Base-by-base conservation (phyloP, 768 basidiomycete species). In the Inosperma sp. region DNA sequence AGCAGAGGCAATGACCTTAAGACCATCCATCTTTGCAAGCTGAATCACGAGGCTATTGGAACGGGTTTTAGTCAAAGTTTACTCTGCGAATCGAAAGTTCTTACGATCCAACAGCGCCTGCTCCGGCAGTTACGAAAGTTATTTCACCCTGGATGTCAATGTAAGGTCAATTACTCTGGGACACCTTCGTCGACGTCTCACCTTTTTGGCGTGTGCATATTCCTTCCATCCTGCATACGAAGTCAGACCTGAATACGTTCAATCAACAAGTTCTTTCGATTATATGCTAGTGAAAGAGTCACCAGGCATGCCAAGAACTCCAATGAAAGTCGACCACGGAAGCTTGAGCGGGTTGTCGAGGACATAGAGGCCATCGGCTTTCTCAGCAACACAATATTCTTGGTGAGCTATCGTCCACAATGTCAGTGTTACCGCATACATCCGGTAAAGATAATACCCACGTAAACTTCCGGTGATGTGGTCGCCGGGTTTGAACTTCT, bases 1-100 rank as follows among this genome's bases (percentile, higher is more conserved):
- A 0, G 84, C 82, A 1, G 81, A 84, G 0, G 78, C 83, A 42
- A 90, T 84, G 31, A 88, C 86, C 57, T 82, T 84, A 19, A 75
- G 59, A 3, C 78, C 78, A n/a, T 77, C 72, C 0, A 57, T 55
- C 44, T 81, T 80, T 0, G 79, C 77, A 5, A 79, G 61, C 49
- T 81, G 79, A 37, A 78, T 72, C 16, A 79, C 75, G 10, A 79
- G 37, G 1, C 76, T 78, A 43, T 10, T 17, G 5, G 17, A n/a
- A n/a, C n/a, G 12, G 17, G 10, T 26, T 13, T 42, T 5, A 34
- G 16, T 19, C 10, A 25, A 14, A 21, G 14, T 10, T 9, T 7
- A 40, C n/a, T 7, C 1, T 14, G 8, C 27, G 25, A 19, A n/a
- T 14, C 21, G 39, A n/a, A 14, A 25, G 5, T 1, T 68, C 80